Evolutionary conservation across 805 yeast species (phyloP), one percentile per base, ranked within the genome.

Genomic region (Yarrowia porcina): DNA sequence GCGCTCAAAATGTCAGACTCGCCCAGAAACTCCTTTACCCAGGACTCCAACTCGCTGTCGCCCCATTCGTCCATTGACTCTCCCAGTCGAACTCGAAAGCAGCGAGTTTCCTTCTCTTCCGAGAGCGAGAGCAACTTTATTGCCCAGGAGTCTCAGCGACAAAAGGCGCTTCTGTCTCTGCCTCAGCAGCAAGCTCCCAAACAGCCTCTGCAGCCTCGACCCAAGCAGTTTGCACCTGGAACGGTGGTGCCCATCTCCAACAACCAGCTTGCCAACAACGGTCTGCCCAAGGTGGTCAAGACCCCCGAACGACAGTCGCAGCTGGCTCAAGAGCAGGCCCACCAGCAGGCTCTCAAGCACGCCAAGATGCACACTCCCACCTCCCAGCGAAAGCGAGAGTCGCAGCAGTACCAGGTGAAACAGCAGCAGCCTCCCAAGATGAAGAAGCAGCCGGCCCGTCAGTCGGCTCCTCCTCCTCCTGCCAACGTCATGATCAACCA

Each of bases 1-100:
- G 75, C 76, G 6, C 63, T 73, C 56, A 68, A 70, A 35, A 69
- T 67, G 25, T 36, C 65, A 9, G 49, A 52, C 61, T 30, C 36
- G 61, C 18, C 60, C 66, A 18, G 61, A 59, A 12, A 52, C 64
- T 39, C 65, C 54, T 13, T 67, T 67, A 20, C 56, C 4, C 38
- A 32, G 38, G 59, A 61, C 30, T 9, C 27, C 25, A 44, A 60
- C 41, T 63, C 44, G 17, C 49, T 30, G 27, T 42, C 54, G 13
- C 47, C 61, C 2, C 35, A 36, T 18, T 63, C 32, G 57, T 35
- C 59, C 4, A 23, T 35, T 12, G 65, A 38, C 62, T 65, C 32
- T 54, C 66, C 35, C 47, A 52, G 35, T 12, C 66, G 39, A 44
- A 38, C 25, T 2, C 32, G 61, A 6, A 45, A 38, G 33, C 63